phyloP scores from a whole-genome alignment of 805 yeast species.

The Candida stauntonica region DNA sequence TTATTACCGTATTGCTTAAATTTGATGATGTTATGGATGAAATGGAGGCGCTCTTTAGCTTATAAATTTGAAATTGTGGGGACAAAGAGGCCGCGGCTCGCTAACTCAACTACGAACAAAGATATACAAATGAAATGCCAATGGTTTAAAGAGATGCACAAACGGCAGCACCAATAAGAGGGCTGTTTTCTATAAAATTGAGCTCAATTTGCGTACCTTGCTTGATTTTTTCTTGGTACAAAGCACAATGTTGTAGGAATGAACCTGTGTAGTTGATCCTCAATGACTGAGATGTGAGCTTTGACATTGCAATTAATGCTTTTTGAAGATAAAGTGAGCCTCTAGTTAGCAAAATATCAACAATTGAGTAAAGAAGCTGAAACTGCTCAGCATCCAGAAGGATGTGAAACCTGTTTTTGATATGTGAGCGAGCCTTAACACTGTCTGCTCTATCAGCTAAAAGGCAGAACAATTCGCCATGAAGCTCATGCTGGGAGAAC shows the following conservation, averaged over 20 bases:
- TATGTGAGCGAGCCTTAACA: neutral
- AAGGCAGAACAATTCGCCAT: slow-evolving; percentile 3
- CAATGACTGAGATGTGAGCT: neutral
- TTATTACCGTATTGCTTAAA: too few species aligned
- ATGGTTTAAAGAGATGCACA: slow-evolving; percentile 32
- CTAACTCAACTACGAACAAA: neutral
- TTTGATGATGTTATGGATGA: too few species aligned
- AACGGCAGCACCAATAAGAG: slow-evolving; percentile 51
- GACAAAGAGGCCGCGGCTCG: too few species aligned
- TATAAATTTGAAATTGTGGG: too few species aligned
- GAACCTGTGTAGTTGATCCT: slow-evolving; percentile 49
- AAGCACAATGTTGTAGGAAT: slow-evolving; percentile 40
- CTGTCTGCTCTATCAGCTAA: neutral
- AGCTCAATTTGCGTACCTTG: slow-evolving; percentile 33
- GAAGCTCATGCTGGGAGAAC: slow-evolving; percentile 4
- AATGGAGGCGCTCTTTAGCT: too few species aligned
- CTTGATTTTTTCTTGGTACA: slow-evolving; percentile 28
- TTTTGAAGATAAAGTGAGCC: slow-evolving; percentile 6
- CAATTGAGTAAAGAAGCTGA: neutral
- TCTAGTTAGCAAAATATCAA: slow-evolving; percentile 1
- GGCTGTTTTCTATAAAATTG: slow-evolving; percentile 40
- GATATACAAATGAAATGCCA: neutral
- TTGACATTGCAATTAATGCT: slow-evolving; percentile 10
- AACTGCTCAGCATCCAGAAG: neutral
- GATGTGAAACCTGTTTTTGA: neutral